phyloP scores from a whole-genome alignment of 129 eudicot species.

The Tagetes patula region DNA sequence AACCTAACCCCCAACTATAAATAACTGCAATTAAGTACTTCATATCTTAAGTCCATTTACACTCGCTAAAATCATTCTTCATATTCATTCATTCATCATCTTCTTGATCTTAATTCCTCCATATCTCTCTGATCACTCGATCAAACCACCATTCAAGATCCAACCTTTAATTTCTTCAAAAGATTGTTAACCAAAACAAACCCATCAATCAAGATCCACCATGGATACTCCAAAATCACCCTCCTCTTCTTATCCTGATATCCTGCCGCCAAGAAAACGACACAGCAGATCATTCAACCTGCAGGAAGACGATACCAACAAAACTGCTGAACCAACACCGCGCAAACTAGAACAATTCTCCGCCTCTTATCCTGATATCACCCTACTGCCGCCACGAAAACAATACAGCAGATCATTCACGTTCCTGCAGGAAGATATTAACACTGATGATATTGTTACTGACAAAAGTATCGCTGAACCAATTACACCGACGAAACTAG shows the following conservation, averaged over 20 bases:
- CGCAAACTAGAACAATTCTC: neutral
- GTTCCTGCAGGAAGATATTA: too few species aligned
- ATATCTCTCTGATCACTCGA: neutral
- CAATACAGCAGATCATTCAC: too few species aligned
- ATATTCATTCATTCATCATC: neutral
- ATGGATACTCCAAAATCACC: conserved; percentile 11
- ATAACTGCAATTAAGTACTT: neutral
- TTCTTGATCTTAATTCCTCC: neutral
- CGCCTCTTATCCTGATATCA: neutral
- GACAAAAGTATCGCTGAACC: neutral
- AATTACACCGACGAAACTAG: too few species aligned
- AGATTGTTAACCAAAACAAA: neutral
- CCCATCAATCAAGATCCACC: neutral
- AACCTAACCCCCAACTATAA: neutral
- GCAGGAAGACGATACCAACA: neutral
- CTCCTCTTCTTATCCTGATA: neutral
- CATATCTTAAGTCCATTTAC: neutral
- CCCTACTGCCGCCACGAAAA: too few species aligned
- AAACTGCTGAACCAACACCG: neutral
- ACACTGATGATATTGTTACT: too few species aligned
- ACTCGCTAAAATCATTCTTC: neutral
- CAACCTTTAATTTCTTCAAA: neutral
- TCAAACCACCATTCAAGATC: conserved; percentile 9
- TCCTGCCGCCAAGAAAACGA: conserved; percentile 18
- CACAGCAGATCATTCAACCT: neutral